These are phyloP conservation scores for Scutellaria barbata DNA, from an alignment of 257 asterid species.

Conservation along the genomic window DNA sequence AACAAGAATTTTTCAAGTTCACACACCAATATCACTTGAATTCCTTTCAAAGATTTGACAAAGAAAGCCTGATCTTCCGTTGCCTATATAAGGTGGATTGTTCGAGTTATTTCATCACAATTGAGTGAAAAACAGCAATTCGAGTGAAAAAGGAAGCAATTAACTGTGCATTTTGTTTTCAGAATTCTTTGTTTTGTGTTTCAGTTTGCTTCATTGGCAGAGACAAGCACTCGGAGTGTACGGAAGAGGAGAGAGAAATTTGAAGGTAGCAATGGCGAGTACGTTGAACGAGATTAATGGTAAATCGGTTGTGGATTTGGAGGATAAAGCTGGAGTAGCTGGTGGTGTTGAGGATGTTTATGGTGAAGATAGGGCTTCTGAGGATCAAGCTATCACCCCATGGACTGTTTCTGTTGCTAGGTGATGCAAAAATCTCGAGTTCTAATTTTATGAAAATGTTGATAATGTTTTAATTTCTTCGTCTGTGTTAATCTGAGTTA, in stretches of 20 bases:
- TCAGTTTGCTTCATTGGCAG: conserved; percentile 68
- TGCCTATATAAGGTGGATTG: conserved; percentile 43
- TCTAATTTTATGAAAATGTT: conserved; percentile 13
- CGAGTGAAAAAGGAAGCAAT: not conserved
- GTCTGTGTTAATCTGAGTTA: not conserved
- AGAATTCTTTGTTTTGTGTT: conserved; percentile 32
- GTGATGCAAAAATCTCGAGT: conserved; percentile 40
- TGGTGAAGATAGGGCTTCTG: conserved; percentile 90
- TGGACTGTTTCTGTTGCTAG: conserved; percentile 92
- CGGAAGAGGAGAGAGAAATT: conserved; percentile 42
- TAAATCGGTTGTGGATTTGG: conserved; percentile 59
- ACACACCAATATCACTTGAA: conserved; percentile 25
- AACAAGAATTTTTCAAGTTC: conserved; percentile 27
- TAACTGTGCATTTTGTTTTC: not conserved
- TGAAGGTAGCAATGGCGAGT: conserved; percentile 50
- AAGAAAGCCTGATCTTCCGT: conserved; percentile 10
- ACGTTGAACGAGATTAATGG: conserved; percentile 57
- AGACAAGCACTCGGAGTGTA: conserved; percentile 47
- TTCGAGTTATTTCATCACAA: conserved; percentile 1
- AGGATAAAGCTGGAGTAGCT: conserved; percentile 58
- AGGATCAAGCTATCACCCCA: conserved; percentile 83
- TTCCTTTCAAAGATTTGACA: conserved; percentile 29
- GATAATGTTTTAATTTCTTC: conserved; percentile 8
- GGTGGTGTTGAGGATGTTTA: conserved; percentile 89
- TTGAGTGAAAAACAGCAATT: not conserved